Evolutionary conservation across 1,139 yeast species (phyloP), one percentile per base, ranked within the genome.

Genomic region (Yamadazyma dushanensis): DNA sequence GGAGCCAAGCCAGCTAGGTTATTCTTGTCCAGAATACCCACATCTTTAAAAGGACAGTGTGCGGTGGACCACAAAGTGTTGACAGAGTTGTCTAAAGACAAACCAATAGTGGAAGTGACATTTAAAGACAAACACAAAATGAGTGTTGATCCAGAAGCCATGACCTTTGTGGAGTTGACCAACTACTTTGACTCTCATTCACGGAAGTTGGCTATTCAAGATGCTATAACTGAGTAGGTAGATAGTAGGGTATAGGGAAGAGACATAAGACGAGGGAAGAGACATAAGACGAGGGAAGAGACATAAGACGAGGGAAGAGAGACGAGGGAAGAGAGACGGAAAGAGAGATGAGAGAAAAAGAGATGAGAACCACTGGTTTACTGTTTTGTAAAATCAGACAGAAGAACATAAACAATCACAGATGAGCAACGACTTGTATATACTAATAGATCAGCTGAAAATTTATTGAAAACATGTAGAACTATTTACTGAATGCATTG

Each of bases 1-100:
- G 86, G 84, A 55, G 95, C 92, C 27, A 84, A 82, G 58, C 71
- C 87, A 6, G 90, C 95, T 2, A 78, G 97, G 50, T 66, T 86
- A 14, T 83, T 90, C 52, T 74, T 90, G 35, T 76, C 95, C 13
- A 75, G 88, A 38, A 76, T 90, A 39, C 97, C 97, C 15, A 86
- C 84, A 7, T 64, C 77, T 10, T 65, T 80, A 51, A 79, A 76
- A 49, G 63, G 70, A 27, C 54, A 67, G 11, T 78, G 83, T 37
- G 55, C 67, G 14, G 68, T 70, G 8, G 78, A 78, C 40, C 71
- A 71, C 45, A 80, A 81, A 48, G 70, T 83, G 15, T 64, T 83
- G 35, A 63, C 73, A 4, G 55, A 59, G 13, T 39, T 41, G 8
- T 69, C 83, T 7, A 60, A 60, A 3, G 76, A 68, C 21, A 53